Percentiles rank a stretch among this genome's conserved stretches.
These are phyloP conservation scores for Curvularia sp. DNA, from an alignment of 2,329 filamentous ascomycete species.

Conservation along the genomic window DNA sequence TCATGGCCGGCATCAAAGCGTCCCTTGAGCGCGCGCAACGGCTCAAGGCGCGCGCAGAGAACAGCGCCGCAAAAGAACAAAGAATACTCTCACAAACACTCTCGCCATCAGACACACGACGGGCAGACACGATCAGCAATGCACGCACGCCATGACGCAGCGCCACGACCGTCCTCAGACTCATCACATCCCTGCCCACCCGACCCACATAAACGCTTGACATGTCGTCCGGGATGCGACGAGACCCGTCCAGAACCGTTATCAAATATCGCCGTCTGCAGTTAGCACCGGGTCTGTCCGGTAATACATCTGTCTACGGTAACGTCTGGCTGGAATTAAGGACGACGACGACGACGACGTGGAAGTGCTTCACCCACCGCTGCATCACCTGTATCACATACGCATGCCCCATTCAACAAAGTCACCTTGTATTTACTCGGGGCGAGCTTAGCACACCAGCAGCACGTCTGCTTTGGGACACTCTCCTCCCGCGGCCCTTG, in stretches of 20 bases:
- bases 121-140: slow-evolving; percentile 4
- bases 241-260: slow-evolving; percentile 32
- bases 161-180: slow-evolving; percentile 23
- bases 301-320: slow-evolving; percentile 2
- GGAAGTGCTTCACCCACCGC: background rate
- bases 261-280: slow-evolving; percentile 14
- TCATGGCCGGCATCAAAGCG: slow-evolving; percentile 7
- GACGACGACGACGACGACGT: background rate
- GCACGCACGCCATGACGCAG: slow-evolving; percentile 20
- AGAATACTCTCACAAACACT: background rate
- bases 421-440: background rate
- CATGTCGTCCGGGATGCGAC: slow-evolving; percentile 23
- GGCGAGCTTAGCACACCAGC: background rate
- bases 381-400: slow-evolving; percentile 1
- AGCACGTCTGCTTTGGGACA: background rate
- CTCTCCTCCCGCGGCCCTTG: background rate
- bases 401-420: background rate
- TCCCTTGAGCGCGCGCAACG: background rate
- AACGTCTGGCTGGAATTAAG: slow-evolving; percentile 4
- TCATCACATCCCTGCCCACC: slow-evolving; percentile 24
- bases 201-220: slow-evolving; percentile 27
- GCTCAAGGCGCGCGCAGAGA: background rate
- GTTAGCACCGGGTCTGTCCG: slow-evolving; percentile 13
- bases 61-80: background rate
- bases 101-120: background rate